A percentile compares a stretch with the other conserved stretches of the same genome.
Conservation (phyloP, 164 flowering plant species). For the Macadamia tetraphylla region DNA sequence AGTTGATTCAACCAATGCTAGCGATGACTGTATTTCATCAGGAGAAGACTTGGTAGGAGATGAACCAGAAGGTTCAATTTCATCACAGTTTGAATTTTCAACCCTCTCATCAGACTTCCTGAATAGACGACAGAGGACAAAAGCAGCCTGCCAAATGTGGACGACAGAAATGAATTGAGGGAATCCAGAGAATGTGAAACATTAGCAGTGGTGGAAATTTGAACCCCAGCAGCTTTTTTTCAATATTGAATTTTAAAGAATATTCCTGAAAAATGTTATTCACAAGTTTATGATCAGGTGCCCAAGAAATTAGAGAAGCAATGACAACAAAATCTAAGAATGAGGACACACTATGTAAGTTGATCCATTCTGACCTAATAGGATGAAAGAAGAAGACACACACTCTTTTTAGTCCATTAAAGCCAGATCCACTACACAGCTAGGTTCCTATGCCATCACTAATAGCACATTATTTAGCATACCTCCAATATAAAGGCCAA, state of each 20-base stretch:
- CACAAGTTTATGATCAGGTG: not conserved
- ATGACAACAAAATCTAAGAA: not conserved
- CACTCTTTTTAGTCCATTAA: too few relatives aligned
- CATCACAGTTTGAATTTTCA: conserved; percentile 40
- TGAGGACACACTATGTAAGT: not conserved
- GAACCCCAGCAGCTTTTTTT: too few relatives aligned
- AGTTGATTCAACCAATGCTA: conserved; percentile 19
- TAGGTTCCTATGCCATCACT: not conserved
- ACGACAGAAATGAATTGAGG: not conserved
- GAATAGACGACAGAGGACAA: conserved; percentile 74
- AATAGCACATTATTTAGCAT: too few relatives aligned
- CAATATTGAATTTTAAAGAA: too few relatives aligned
- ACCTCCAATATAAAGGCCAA: too few relatives aligned
- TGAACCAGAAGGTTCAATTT: conserved; percentile 31
- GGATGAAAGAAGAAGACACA: too few relatives aligned
- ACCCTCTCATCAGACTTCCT: conserved; percentile 43
- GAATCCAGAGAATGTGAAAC: not conserved
- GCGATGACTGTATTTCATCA: conserved; percentile 29
- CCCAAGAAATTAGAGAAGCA: not conserved
- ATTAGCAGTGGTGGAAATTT: too few relatives aligned
- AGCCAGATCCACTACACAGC: too few relatives aligned
- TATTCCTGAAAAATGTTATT: not conserved
- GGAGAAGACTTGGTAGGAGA: conserved; percentile 41
- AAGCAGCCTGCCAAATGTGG: conserved; percentile 38
- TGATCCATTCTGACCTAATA: too few relatives aligned